Base-by-base conservation (phyloP, 176 grass and related monocot species). In the Bromus sterilis region DNA sequence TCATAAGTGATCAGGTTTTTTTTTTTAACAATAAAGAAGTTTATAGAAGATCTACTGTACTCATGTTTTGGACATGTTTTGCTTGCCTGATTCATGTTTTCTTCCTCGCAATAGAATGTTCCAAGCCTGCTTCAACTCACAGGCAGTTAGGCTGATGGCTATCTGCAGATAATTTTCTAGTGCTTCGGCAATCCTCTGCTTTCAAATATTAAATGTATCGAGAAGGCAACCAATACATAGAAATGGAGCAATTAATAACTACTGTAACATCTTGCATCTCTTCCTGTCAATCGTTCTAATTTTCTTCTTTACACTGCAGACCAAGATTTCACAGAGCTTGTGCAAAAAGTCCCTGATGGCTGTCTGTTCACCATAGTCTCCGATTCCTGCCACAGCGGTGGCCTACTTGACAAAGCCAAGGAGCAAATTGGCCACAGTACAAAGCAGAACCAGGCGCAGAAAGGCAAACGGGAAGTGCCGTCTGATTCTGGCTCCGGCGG, bases 351-450 rank as follows among this genome's bases (percentile, higher is more conserved):
- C 37, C 96, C 88, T 0, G 55, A 86, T 69, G 90, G 85, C 67
- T 94, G 92, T 61, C 35, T 72, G 37, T 91, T 98, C 81, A 95
- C 96, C 14, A 91, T 93, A 20, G 92, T 99, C 12, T 91, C 89
- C 0, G 93, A 95, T 61, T 95, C 93, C 35, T 99, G 96, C 86
- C 96, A 99, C 86, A 99, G 93, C 7, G 91, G 96, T 5, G 96
- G 96, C 67, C 84, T 99, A 9, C 75, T 99, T 8, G 93, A 93
- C 68, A 83, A 88, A 59, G 71, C 92, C 24, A 99, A 99, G 84
- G 96, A 95, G 66, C 96, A 99, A 82, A 93, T 99, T 11, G 96
- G 96, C 0, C 76, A 93, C 64, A 93, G 91, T 77, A 91, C 89
- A 15, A 89, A 43, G 71, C 66, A 78, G 84, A 84, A 63, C 23